Base-by-base conservation (phyloP, 495 filamentous ascomycete genomes). In the Choiromyces venosus region DNA sequence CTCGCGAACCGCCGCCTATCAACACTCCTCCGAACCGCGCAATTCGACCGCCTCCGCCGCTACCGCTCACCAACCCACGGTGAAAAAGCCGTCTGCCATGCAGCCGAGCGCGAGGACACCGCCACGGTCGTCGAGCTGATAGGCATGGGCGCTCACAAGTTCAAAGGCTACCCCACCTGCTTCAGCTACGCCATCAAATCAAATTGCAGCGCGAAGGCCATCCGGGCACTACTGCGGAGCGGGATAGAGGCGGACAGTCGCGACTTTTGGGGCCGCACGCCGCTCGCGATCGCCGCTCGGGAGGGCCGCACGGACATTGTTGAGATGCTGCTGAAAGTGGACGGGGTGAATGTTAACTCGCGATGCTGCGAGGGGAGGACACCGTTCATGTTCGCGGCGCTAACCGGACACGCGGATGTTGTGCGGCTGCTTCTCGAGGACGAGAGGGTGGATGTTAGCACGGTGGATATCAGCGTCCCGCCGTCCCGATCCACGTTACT, bases 401-500 rank as follows among this genome's bases (percentile, higher is more conserved):
- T 37, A 37, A 70, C 40, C 33, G 76, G 76, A 4, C 69, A 67
- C 37, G 29, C 37, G 19, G 70, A 77, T 36, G 42, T 76, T 29
- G 66, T 78, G 35, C 65, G 56, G 4, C 29, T 78, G 4, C 74
- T 78, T 19, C 74, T 78, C 0, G 66, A 77, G 25, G 72, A 77
- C 4, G 39, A 33, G 25, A 61, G 52, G 52, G 25, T 61, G 52
- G 25, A 33, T 33, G 25, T 61, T 61, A 4, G 25, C 52, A 2
- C 16, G 25, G 25, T 10, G 25, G 25, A 33, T 14, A 4, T 61
- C 10, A 4, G 52, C 25, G 52, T 29, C 25, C 52, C 52, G 52
- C 3, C 12, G 52, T 33, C 16, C 16, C 52, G 33, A 10, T 61
- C 25, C 10, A 61, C 52, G 25, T 29, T 61, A 16, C 52, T 61